Evolutionary conservation across 352 stramenopile species (phyloP), one percentile per base, ranked within the genome.

Genomic region (Phytophthora hibernalis): DNA sequence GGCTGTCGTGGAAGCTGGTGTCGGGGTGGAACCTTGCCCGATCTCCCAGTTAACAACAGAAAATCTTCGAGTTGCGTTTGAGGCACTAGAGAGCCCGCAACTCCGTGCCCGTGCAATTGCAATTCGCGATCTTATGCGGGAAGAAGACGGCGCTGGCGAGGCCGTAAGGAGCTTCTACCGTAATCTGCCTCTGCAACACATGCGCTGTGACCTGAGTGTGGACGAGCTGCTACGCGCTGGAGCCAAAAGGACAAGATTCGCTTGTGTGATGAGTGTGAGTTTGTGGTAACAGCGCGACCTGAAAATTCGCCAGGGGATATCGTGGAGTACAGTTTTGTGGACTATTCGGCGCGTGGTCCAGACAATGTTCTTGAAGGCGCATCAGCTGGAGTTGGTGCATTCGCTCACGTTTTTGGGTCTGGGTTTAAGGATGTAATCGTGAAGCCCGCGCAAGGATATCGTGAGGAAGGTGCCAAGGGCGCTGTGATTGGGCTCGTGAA

Each of bases 131-230:
- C 54, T 80, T 43, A 96, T 98, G 88, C 61, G 68, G 2, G 22
- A 68, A 43, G 95, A 98, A 67, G 86, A 98, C 73, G 94, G 95
- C 13, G 88, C 94, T 2, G 74, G 79, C 22, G 79, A 80, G 61
- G 95, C 92, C n/a, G 79, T 98, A 5, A 51, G 77, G 30, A 76
- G 76, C 31, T 98, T 98, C 63, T 96, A 97, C 43, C 76, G 79
- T 12, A 74, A 92, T 35, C 69, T 98, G 22, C 92, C 91, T 21
- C 22, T 95, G 30, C 80, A 95, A 16, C 80, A 81, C 33, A 98
- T 98, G 93, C 70, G 80, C 5, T 98, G 95, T 58, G 80, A 91
- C 45, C 58, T 90, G 10, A 72, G 2, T 77, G 74, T 40, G 63
- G 62, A 26, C 61, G 76, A 47, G 54, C 82, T 30, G 85, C 85